Conservation (phyloP, 352 stramenopile genomes). For the Saprolegnia diclina region DNA sequence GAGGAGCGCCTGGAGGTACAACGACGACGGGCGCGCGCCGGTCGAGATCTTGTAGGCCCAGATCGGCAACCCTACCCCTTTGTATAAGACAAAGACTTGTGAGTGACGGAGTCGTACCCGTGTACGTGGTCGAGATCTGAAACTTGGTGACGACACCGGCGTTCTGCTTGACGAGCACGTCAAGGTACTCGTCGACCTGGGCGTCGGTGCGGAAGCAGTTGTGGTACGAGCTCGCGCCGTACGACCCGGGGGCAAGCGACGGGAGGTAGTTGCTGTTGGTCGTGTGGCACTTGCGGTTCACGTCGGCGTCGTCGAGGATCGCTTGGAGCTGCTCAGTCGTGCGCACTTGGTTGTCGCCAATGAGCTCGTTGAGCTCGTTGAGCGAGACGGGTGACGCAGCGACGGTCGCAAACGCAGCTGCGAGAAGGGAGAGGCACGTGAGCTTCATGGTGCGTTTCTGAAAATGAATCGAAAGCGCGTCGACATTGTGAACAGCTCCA, state of each 20-base stretch:
- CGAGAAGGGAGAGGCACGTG: background rate
- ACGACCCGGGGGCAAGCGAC: slow-evolving; percentile 21
- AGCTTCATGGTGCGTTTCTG: slow-evolving; percentile 4
- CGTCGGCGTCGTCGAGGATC: slow-evolving; percentile 13
- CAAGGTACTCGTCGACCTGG: slow-evolving; percentile 33
- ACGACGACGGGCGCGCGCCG: slow-evolving; percentile 30
- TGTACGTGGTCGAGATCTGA: slow-evolving; percentile 30
- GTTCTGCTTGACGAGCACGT: slow-evolving; percentile 29
- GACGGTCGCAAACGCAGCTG: background rate
- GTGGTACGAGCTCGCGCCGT: slow-evolving; percentile 31
- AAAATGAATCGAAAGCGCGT: no score
- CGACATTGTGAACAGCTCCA: no score
- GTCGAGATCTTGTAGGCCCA: slow-evolving; percentile 36
- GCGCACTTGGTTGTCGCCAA: background rate
- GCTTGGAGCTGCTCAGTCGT: slow-evolving; percentile 2
- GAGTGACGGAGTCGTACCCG: slow-evolving; percentile 14
- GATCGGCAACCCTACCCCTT: slow-evolving; percentile 23
- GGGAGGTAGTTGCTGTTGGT: slow-evolving; percentile 12
- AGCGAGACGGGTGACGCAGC: background rate
- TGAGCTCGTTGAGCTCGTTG: background rate
- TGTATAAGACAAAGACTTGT: background rate
- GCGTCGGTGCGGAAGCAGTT: slow-evolving; percentile 32
- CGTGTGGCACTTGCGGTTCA: slow-evolving; percentile 17
- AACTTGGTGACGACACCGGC: slow-evolving; percentile 32
- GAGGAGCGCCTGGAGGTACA: slow-evolving; percentile 35